Conservation (phyloP, 495 filamentous ascomycete genomes). For the Massariosphaeria phaeospora region DNA sequence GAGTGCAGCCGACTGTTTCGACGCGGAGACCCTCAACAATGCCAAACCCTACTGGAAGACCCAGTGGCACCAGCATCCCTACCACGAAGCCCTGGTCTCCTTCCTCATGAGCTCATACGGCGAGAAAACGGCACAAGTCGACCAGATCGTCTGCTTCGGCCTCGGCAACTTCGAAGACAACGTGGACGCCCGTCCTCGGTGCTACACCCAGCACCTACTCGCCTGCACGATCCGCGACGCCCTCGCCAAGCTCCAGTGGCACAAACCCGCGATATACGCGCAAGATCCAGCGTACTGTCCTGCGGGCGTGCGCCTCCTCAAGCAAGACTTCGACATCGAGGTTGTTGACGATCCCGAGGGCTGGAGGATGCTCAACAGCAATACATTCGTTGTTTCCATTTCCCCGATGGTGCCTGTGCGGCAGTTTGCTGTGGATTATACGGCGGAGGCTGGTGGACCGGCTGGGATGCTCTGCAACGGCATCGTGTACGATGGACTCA, state of each 20-base stretch:
- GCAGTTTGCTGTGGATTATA: background rate
- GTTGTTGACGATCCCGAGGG: background rate
- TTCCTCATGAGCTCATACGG: too few relatives aligned
- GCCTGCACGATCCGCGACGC: background rate
- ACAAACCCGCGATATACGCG: background rate
- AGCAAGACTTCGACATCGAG: background rate
- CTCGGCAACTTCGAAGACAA: background rate
- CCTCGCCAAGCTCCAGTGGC: background rate
- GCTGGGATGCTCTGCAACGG: too few relatives aligned
- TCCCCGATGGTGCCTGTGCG: constrained; percentile 45
- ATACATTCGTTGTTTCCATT: constrained; percentile 53
- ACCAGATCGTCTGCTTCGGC: background rate
- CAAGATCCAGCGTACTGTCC: background rate
- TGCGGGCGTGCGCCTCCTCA: background rate
- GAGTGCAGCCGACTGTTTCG: too few relatives aligned
- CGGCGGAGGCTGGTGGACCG: too few relatives aligned
- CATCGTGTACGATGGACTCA: too few relatives aligned
- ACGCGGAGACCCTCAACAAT: too few relatives aligned
- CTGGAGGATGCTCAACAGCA: constrained; percentile 51
- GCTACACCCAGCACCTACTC: background rate
- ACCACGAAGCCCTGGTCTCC: too few relatives aligned
- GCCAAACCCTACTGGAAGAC: too few relatives aligned
- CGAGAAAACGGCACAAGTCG: background rate
- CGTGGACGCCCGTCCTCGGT: background rate
- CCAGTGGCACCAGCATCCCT: too few relatives aligned